Base-by-base conservation (phyloP, 345 rosid genomes). In the Populus euphratica region DNA sequence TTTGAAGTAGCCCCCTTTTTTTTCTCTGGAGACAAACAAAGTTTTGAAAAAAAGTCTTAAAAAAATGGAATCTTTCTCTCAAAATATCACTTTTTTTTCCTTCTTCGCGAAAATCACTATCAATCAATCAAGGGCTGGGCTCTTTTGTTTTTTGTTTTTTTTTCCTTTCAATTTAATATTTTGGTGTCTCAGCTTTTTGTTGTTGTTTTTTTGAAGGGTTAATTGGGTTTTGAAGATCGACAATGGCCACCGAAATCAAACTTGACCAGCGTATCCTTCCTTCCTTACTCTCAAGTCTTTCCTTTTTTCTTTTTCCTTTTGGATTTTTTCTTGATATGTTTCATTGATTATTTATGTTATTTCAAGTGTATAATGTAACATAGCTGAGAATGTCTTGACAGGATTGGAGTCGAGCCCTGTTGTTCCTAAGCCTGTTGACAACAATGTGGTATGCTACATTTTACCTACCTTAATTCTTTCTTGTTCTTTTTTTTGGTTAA, bases 161-260 rank as follows among this genome's bases (percentile, higher is more conserved):
- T 17, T 1, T 5, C 21, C 56, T 7, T 50, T 17, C 18, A 21
- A 50, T 17, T 17, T 50, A 50, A 16, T 52, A 52, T 20, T 2
- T 6, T 7, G 23, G 59, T 18, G 23, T 52, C 10, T 52, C 23
- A 52, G 59, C 59, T 52, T 52, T 8, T 52, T 47, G 6, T 13
- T 29, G 29, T 20, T 2, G 2, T 43, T 72, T 31, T 33, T 52
- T 61, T 69, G 25, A 25, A 72, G 82, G 78, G 56, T 5, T 77
- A 41, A 25, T 71, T 73, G 74, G 81, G 73, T 47, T 38, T 73
- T 68, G 54, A 70, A 74, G 78, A 76, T 76, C 70, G 25, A 74
- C 49, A 62, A 87, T 87, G 89, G 84, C 86, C 38, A 79, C 82
- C 31, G 76, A 65, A 61, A 75, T 56, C 59, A 80, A 41, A 49